Evolutionary conservation across 2,329 filamentous ascomycete genomes (phyloP).

Genomic region (Botrytis tulipae): DNA sequence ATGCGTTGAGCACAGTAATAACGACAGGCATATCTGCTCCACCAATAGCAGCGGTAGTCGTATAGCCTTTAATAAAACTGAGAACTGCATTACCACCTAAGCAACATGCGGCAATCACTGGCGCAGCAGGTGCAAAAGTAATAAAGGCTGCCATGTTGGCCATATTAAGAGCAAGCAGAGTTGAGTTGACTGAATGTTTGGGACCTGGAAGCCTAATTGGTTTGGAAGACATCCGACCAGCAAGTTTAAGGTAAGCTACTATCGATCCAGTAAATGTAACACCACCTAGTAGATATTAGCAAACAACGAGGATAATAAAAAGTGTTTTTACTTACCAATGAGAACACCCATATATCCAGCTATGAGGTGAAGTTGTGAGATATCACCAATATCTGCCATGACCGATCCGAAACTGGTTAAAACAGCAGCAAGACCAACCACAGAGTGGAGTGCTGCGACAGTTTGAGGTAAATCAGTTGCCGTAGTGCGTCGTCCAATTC

Average conservation of each 20-base stretch:
- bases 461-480: conserved; percentile 87
- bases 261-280: conserved; percentile 90
- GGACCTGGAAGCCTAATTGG: conserved; percentile 68
- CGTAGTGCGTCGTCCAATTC: conserved; percentile 84
- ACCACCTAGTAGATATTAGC: conserved; percentile 49
- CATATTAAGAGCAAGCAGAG: conserved; percentile 71
- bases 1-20: conserved; percentile 86
- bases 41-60: conserved; percentile 83
- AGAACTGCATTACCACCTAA: conserved; percentile 73
- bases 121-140: conserved; percentile 76
- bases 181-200: conserved; percentile 72
- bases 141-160: conserved; percentile 84
- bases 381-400: conserved; percentile 67
- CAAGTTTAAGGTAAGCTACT: conserved; percentile 84
- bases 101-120: conserved; percentile 74
- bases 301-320: fast-evolving
- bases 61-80: conserved; percentile 83
- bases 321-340: conserved; percentile 55
- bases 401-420: conserved; percentile 86
- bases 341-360: conserved; percentile 84
- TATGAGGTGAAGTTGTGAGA: conserved; percentile 78
- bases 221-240: conserved; percentile 76
- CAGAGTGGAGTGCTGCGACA: conserved; percentile 83
- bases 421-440: conserved; percentile 85
- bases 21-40: conserved; percentile 94